A percentile compares a stretch with the other conserved stretches of the same genome.
Evolutionary conservation across 176 grass and related monocot species (phyloP).

Genomic region (Eragrostis nindensis): DNA sequence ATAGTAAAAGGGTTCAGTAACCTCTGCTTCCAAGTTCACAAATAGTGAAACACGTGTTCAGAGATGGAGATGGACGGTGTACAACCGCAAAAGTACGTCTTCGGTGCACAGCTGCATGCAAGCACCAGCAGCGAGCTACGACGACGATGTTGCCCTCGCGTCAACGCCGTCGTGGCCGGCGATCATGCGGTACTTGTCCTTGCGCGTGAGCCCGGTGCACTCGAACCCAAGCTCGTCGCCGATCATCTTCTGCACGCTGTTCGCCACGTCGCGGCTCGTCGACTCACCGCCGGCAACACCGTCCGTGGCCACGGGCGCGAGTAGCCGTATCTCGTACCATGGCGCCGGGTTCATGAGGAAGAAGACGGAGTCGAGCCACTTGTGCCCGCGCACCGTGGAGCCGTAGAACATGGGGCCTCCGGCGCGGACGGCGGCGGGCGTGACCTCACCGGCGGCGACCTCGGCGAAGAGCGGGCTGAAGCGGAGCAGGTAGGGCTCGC

Average conservation of each 20-base stretch:
- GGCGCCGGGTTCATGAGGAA: slow-evolving; percentile 73
- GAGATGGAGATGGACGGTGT: no score
- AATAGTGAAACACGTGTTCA: no score
- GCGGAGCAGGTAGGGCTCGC: slow-evolving; percentile 68
- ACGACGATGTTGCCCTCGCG: not conserved
- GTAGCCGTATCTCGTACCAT: slow-evolving; percentile 45
- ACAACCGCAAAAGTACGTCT: not conserved
- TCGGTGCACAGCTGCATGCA: not conserved
- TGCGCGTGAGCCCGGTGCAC: slow-evolving; percentile 54
- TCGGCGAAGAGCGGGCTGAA: slow-evolving; percentile 76
- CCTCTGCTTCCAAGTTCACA: no score
- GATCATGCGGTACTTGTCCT: slow-evolving; percentile 59
- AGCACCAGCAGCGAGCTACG: not conserved
- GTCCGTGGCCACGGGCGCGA: not conserved
- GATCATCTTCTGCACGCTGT: slow-evolving; percentile 42
- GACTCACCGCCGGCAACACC: not conserved
- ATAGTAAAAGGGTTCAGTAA: no score
- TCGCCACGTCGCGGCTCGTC: slow-evolving; percentile 47
- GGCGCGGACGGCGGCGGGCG: slow-evolving; percentile 47
- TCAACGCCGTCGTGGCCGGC: slow-evolving; percentile 50
- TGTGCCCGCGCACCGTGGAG: slow-evolving; percentile 50
- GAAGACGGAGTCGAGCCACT: slow-evolving; percentile 71
- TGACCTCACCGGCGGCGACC: slow-evolving; percentile 45
- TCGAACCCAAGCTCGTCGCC: slow-evolving; percentile 47
- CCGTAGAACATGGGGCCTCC: slow-evolving; percentile 63